These are phyloP conservation scores for Salix arbutifolia DNA, from an alignment of 345 rosid species.

Conservation along the genomic window DNA sequence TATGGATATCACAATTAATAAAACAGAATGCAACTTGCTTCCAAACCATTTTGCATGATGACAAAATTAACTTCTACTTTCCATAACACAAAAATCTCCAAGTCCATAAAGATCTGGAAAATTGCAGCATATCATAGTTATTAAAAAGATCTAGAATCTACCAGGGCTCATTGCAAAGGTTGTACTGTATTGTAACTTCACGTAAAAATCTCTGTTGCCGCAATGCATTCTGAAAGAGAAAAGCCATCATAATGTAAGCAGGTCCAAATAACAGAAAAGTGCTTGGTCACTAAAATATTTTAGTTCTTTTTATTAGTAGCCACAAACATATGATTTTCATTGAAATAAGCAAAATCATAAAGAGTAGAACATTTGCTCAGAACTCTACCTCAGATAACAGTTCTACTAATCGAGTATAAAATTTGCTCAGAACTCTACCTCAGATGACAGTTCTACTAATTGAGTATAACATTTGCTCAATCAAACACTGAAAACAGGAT, in stretches of 20 bases:
- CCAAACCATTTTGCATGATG: neutral
- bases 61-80: neutral
- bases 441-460: too few species aligned
- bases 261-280: neutral
- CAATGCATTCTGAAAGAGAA: slow-evolving; percentile 69
- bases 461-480: too few species aligned
- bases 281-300: neutral
- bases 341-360: slow-evolving; percentile 1
- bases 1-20: neutral
- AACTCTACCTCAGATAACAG: too few species aligned
- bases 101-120: neutral
- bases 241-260: slow-evolving; percentile 12
- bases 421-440: too few species aligned
- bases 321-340: neutral
- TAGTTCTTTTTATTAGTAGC: neutral
- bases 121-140: neutral
- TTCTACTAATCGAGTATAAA: too few species aligned
- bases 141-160: slow-evolving; percentile 27
- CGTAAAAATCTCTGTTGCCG: slow-evolving; percentile 96
- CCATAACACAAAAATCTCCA: slow-evolving; percentile 3
- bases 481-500: neutral
- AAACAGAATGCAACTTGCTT: neutral
- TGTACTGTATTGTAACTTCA: slow-evolving; percentile 97
- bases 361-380: neutral
- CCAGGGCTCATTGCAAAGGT: slow-evolving; percentile 99